Base-by-base conservation (phyloP, 2,329 filamentous ascomycete genomes). In the Pseudocercospora fijiensis region DNA sequence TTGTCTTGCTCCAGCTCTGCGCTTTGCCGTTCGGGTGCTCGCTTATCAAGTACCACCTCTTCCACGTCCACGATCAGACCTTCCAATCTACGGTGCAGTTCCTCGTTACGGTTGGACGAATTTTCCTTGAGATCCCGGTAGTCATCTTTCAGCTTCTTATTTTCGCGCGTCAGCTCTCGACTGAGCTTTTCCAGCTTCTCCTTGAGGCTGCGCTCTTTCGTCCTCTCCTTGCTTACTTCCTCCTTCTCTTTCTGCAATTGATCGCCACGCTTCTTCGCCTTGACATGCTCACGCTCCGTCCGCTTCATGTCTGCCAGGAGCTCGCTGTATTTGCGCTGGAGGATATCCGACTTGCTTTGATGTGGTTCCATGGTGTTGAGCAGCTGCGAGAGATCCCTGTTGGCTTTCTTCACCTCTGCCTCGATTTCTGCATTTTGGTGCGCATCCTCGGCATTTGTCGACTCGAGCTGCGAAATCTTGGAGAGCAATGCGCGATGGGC, bases 81-180 rank as follows among this genome's bases (percentile, higher is more conserved):
- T 70, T 92, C 90, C 64, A 95, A 89, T 69, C 92, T 91, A 64
- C 92, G 88, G 73, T 97, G 94, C 77, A 95, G 90, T 53, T 92
- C 88, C 66, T 89, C 84, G 58, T 92, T 89, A 60, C 92, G 92
- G 70, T 89, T 87, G 67, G 92, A 92, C 74, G 96, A 91, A 47
- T 86, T 90, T 69, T 94, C 92, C 72, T 94, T 90, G 27, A 96
- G 84, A 58, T 91, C 92, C 75, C 96, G 94, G 59, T 81, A 73
- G 77, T 97, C 96, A 78, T 99, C 95, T 79, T 98, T 98, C 69
- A 99, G 87, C 80, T 96, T 96, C 79, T 98, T 98, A 78, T 99
- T 99, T 75, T 99, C 95, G 72, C 94, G 90, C 65, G 96, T 95
- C 61, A 99, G 84, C 77, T 99, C 95, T 62, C 95, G 85, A 73